Conservation (phyloP, 768 basidiomycete species). For the Tylopilus intermedius region DNA sequence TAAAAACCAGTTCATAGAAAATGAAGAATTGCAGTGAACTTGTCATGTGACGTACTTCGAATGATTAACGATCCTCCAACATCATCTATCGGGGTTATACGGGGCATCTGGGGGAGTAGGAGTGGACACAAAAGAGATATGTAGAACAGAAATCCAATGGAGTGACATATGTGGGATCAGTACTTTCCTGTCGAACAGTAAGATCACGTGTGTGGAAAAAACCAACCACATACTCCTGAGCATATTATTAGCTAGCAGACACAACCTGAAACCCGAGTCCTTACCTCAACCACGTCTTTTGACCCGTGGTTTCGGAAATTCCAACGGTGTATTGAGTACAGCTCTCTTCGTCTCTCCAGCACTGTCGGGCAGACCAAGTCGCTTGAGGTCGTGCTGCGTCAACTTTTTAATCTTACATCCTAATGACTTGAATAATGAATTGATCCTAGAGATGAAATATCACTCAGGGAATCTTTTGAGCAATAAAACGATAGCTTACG, state of each 20-base stretch:
- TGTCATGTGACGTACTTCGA: not conserved
- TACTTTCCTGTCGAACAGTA: not conserved
- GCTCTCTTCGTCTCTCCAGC: constrained; percentile 67
- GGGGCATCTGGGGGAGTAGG: not conserved
- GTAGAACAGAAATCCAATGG: not conserved
- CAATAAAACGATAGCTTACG: constrained; percentile 45
- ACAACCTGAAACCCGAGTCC: not conserved
- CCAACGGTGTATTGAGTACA: constrained; percentile 66
- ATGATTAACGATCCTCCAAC: not conserved
- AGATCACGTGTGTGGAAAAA: not conserved
- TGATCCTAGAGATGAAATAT: constrained; percentile 40
- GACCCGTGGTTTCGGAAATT: constrained; percentile 66
- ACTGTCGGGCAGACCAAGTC: constrained; percentile 60
- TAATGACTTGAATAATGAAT: constrained; percentile 69
- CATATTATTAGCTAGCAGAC: not conserved
- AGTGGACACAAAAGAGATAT: not conserved
- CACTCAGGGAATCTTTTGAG: not conserved
- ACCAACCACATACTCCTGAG: not conserved
- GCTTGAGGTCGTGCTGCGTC: constrained; percentile 57
- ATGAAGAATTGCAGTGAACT: not conserved
- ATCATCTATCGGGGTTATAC: not conserved
- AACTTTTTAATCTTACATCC: constrained; percentile 70
- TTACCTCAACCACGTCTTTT: constrained; percentile 28
- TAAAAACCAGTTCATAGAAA: too few relatives aligned
- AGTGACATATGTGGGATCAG: not conserved